A percentile compares a stretch with the other conserved stretches of the same genome.
phyloP scores from a whole-genome alignment of 768 basidiomycete genomes.

The Podaxis pistillaris region DNA sequence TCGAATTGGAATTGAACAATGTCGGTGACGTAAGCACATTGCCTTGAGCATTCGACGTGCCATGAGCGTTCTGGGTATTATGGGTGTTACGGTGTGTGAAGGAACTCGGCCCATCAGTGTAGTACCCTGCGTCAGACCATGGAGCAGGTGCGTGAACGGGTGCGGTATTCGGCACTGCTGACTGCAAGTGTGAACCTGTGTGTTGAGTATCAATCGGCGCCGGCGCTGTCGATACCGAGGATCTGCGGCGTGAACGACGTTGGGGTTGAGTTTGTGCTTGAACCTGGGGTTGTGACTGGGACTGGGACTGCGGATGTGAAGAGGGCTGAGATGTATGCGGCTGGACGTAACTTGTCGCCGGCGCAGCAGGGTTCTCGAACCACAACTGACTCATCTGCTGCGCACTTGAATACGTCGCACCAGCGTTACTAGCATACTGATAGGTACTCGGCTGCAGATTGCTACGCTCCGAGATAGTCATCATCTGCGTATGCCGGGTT shows the following conservation, averaged over 20 bases:
- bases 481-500: conserved; percentile 13
- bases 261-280: conserved; percentile 12
- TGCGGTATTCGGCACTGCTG: not conserved
- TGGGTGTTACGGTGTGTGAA: not conserved
- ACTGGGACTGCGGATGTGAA: not conserved
- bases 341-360: conserved; percentile 16
- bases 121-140: conserved; percentile 12
- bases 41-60: not conserved
- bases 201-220: conserved; percentile 1
- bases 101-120: conserved; percentile 9
- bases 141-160: not conserved
- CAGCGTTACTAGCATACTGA: not conserved
- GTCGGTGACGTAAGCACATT: conserved; percentile 12
- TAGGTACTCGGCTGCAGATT: conserved; percentile 7
- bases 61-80: not conserved
- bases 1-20: conserved; percentile 26
- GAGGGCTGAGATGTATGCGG: conserved; percentile 12
- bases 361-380: not conserved
- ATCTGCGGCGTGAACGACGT: conserved; percentile 2
- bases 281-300: conserved; percentile 5
- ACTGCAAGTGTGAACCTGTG: conserved; percentile 1
- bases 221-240: not conserved
- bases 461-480: conserved; percentile 3
- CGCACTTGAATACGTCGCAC: not conserved
- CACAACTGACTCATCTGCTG: conserved; percentile 3